Conservation (phyloP, 768 basidiomycete species). For the Phallus indusiatus region DNA sequence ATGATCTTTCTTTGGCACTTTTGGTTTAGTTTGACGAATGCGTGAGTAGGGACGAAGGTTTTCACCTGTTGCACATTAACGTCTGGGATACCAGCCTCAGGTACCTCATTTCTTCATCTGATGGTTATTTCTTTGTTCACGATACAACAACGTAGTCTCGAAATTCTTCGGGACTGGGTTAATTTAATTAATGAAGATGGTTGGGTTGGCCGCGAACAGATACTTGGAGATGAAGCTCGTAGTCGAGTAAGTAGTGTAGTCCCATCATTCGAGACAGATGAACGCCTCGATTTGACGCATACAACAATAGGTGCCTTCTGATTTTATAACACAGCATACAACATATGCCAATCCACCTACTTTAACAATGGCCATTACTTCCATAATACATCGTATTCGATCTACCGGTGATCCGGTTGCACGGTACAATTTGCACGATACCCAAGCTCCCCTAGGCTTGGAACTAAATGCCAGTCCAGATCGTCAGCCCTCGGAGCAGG, state of each 20-base stretch:
- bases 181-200: conserved; percentile 86
- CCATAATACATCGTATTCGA: conserved; percentile 64
- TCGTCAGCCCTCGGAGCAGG: conserved; percentile 12
- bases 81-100: conserved; percentile 89
- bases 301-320: conserved; percentile 56
- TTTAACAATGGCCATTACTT: conserved; percentile 85
- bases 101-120: conserved; percentile 21
- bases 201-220: conserved; percentile 95
- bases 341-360: conserved; percentile 94
- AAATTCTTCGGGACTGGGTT: conserved; percentile 87
- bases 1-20: conserved; percentile 4
- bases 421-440: conserved; percentile 56
- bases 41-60: conserved; percentile 81
- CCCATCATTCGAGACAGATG: neutral
- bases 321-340: conserved; percentile 92
- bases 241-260: conserved; percentile 53
- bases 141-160: conserved; percentile 41
- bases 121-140: neutral
- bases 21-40: neutral
- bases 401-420: conserved; percentile 39
- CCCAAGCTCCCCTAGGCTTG: conserved; percentile 41
- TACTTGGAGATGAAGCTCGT: conserved; percentile 91
- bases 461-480: conserved; percentile 9
- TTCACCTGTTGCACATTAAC: conserved; percentile 87
- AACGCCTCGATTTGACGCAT: neutral